phyloP scores from a whole-genome alignment of 306 rosid species.

The Cicer cuneatum region DNA sequence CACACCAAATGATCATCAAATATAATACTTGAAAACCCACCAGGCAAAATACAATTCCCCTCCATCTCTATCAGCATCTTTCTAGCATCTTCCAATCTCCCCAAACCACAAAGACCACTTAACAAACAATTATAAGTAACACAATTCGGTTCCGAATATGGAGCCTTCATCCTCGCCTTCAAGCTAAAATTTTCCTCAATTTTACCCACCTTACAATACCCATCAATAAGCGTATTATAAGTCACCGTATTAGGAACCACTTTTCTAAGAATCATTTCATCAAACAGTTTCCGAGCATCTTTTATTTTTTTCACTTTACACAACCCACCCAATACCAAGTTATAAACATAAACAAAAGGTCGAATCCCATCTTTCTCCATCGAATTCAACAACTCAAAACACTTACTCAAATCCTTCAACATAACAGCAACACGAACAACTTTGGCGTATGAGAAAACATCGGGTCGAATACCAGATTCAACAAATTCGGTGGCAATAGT shows the following conservation, averaged over 20 bases:
- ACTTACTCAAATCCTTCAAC: conserved; percentile 57
- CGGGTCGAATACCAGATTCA: conserved; percentile 62
- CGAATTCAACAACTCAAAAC: conserved; percentile 47
- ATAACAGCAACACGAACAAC: conserved; percentile 68
- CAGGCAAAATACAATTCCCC: conserved; percentile 56
- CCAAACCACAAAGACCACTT: conserved; percentile 61
- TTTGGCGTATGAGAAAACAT: conserved; percentile 56
- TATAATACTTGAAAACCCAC: conserved; percentile 55
- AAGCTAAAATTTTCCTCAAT: conserved; percentile 62
- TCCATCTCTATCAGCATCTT: conserved; percentile 68
- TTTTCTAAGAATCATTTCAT: conserved; percentile 60
- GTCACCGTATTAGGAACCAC: conserved; percentile 60
- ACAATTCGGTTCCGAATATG: conserved; percentile 55
- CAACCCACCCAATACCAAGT: conserved; percentile 59
- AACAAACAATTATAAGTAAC: conserved; percentile 74
- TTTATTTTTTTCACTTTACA: conserved; percentile 58
- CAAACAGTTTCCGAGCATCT: conserved; percentile 73
- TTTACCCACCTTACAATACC: conserved; percentile 71
- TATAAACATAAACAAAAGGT: conserved; percentile 63
- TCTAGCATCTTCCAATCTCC: conserved; percentile 62
- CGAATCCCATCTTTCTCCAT: conserved; percentile 58
- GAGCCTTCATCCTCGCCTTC: conserved; percentile 64
- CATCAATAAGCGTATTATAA: conserved; percentile 70
- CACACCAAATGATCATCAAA: conserved; percentile 55
- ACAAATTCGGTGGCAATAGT: conserved; percentile 55